Evolutionary conservation across 805 yeast genomes (phyloP).

Genomic region (Metschnikowia continentalis): DNA sequence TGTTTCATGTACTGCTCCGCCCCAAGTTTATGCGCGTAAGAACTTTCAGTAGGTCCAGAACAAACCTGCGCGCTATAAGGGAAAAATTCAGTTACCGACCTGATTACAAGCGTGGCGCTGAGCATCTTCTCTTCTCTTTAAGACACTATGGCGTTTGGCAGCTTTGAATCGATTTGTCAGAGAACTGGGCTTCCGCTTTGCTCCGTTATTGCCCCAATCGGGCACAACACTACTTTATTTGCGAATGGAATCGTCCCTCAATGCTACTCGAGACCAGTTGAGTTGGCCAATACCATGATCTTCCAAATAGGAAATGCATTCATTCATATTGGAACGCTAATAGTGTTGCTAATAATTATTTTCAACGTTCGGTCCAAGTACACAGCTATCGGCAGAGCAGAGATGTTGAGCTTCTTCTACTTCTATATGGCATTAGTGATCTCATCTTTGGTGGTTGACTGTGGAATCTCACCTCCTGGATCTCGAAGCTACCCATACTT

Average conservation of each 20-base stretch:
- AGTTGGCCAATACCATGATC: conserved; percentile 84
- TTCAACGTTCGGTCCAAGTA: conserved; percentile 78
- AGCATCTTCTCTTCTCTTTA: background rate
- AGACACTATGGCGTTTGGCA: conserved; percentile 61
- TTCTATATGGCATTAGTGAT: conserved; percentile 54
- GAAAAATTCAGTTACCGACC: background rate
- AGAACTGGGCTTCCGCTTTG: conserved; percentile 77
- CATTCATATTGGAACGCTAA: conserved; percentile 71
- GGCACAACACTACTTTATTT: conserved; percentile 24
- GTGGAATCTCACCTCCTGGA: conserved; percentile 91
- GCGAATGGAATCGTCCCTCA: conserved; percentile 63
- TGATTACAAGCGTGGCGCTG: conserved; percentile 1
- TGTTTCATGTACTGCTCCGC: background rate
- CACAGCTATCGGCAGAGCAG: conserved; percentile 92
- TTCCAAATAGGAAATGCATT: conserved; percentile 87
- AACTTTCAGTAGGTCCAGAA: conserved; percentile 1
- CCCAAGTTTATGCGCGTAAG: background rate
- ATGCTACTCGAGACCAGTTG: conserved; percentile 85
- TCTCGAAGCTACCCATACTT: conserved; percentile 72
- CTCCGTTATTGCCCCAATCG: conserved; percentile 59
- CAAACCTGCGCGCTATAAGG: background rate
- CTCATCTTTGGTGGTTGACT: conserved; percentile 73
- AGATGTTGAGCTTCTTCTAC: conserved; percentile 73
- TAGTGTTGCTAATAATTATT: conserved; percentile 62
- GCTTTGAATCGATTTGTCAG: conserved; percentile 58